Evolutionary conservation across 1,139 yeast genomes (phyloP), one percentile per base, ranked within the genome.

Genomic region (Kurtzmaniella quercitrusa): DNA sequence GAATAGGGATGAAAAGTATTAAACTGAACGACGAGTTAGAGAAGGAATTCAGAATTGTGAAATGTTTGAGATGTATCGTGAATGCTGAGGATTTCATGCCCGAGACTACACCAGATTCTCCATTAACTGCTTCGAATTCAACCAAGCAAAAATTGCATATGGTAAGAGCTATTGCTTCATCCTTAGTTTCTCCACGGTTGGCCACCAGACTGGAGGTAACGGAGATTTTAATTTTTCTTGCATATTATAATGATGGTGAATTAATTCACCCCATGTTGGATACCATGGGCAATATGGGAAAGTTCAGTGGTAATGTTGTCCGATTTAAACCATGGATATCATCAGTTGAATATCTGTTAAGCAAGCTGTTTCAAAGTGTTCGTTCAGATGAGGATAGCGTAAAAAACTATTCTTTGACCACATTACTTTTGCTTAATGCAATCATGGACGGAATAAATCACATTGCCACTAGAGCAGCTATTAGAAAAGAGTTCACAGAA

Each of bases 11-110:
- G 46, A 69, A 70, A 49, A 68, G 73, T 48, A 70, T 71, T 45
- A 72, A 72, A 50, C 66, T 68, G 36, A 71, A 72, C 46, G 75
- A 71, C 30, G 76, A 71, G 45, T 68, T 71, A 36, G 76, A 71
- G 42, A 63, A 58, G 44, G 78, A 72, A 47, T 67, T 51, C 43
- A 49, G 57, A 15, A 69, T 72, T 22, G 66, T 72, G 11, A 61
- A 59, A 47, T 71, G 76, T 45, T 59, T 72, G 40, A 67, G 62
- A 45, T 59, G 58, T 42, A 62, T 71, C 3, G 45, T 71, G 20
- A 59, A 60, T 41, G 54, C 53, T 20, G 61, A 56, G 38, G 50
- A 49, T 17, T 55, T 50, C 30, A 43, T 42, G n/a, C 17, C 42
- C 15, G 33, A 26, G 9, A 44, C 53, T 2, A 3, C 7, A 5